These are phyloP conservation scores for Globisporangium irregulare DNA, from an alignment of 352 stramenopile genomes.

Conservation along the genomic window DNA sequence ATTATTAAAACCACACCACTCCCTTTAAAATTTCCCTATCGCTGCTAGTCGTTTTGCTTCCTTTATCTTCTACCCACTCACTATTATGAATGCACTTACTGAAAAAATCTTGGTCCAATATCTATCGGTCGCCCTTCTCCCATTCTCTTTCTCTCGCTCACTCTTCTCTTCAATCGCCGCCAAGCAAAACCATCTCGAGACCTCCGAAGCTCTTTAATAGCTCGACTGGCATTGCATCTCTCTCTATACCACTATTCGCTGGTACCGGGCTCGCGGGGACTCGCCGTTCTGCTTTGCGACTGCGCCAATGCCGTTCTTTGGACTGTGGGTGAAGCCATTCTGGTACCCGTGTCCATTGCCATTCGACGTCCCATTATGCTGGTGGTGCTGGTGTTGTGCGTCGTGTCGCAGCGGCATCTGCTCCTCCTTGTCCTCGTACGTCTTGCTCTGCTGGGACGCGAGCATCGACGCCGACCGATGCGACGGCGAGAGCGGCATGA, in stretches of 20 bases:
- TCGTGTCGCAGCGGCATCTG: conserved; percentile 32
- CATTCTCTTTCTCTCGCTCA: neutral
- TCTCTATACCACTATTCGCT: conserved; percentile 21
- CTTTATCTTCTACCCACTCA: neutral
- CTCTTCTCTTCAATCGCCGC: neutral
- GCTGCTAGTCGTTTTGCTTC: neutral
- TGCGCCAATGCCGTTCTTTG: neutral
- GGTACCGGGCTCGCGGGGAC: conserved; percentile 12
- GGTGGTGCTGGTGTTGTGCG: neutral
- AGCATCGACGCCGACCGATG: conserved; percentile 38
- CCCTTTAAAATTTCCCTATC: neutral
- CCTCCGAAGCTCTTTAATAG: neutral
- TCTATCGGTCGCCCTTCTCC: neutral
- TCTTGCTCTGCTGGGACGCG: conserved; percentile 36
- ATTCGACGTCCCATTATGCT: neutral
- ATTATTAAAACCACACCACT: neutral
- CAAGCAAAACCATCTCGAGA: neutral
- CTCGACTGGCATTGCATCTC: neutral
- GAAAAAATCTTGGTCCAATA: conserved; percentile 1
- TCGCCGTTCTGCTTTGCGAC: conserved; percentile 6
- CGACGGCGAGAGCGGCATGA: conserved; percentile 77
- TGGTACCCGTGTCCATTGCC: conserved; percentile 8
- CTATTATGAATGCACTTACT: neutral
- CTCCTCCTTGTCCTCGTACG: conserved; percentile 42
- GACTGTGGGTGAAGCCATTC: neutral